phyloP scores from a whole-genome alignment of 2,329 filamentous ascomycete species.

The Ceratocystis albifundus region DNA sequence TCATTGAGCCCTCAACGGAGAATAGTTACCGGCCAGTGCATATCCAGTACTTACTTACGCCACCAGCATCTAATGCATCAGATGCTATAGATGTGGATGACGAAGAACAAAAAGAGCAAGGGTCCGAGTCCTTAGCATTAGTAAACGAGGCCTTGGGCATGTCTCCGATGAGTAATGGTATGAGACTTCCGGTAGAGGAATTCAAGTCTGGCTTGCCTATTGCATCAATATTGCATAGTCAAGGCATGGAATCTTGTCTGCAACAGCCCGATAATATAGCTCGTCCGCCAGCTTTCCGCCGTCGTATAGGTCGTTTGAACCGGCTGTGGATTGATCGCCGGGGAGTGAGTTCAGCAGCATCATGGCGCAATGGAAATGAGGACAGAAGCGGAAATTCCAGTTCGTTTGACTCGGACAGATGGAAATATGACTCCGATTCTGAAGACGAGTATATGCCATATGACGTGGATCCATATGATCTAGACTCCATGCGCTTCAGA shows the following conservation, averaged over 20 bases:
- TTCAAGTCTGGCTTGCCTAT: slow-evolving; percentile 37
- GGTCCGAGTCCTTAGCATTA: not conserved
- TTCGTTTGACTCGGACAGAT: slow-evolving; percentile 46
- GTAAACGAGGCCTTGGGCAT: not conserved
- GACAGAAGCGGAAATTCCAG: slow-evolving; percentile 19
- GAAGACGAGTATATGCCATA: slow-evolving; percentile 78
- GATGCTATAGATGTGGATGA: slow-evolving; percentile 48
- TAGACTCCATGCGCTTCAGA: slow-evolving; percentile 47
- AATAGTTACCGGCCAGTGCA: slow-evolving; percentile 59
- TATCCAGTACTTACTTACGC: slow-evolving; percentile 58
- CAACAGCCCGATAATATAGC: not conserved
- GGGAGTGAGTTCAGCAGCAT: slow-evolving; percentile 42
- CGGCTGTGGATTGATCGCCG: slow-evolving; percentile 81
- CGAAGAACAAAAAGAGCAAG: slow-evolving; percentile 26
- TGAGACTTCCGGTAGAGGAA: slow-evolving; percentile 33
- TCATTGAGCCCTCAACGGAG: slow-evolving; percentile 50
- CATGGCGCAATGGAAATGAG: slow-evolving; percentile 33
- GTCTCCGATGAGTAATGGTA: slow-evolving; percentile 3
- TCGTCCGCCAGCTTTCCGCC: slow-evolving; percentile 57
- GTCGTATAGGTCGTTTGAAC: slow-evolving; percentile 72
- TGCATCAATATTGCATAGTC: slow-evolving; percentile 31
- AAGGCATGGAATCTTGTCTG: slow-evolving; percentile 24
- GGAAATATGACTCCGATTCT: slow-evolving; percentile 77
- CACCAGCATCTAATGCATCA: slow-evolving; percentile 45
- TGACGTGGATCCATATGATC: slow-evolving; percentile 60